Evolutionary conservation across 352 stramenopile species (phyloP), one percentile per base, ranked within the genome.

Genomic region (Pythium scleroteichum): DNA sequence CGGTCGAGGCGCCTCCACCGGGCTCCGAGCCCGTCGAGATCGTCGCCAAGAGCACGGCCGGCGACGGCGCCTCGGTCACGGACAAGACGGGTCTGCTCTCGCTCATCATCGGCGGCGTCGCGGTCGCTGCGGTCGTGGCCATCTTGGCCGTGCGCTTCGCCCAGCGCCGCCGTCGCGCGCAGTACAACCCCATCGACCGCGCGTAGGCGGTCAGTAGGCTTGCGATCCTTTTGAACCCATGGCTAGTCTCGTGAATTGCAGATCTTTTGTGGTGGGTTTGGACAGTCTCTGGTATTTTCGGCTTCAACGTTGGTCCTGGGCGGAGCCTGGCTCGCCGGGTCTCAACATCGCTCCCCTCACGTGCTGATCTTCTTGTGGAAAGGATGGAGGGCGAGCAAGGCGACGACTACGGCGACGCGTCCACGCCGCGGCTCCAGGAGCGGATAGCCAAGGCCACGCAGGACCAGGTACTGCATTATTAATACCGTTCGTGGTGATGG

Each of bases 111-210:
- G 67, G 33, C 14, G 70, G 55, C 24, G 62, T 65, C 2, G 59
- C 42, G 4, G 59, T 65, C 13, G 16, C 61, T 22, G 64, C 59
- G 7, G 59, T 48, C 19, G 41, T 59, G 26, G 38, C 59, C 44
- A 44, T 51, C 12, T 38, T 39, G 10, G 40, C 62, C 19, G 55
- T 63, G 38, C 68, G 60, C 53, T 68, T 66, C 58, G 42, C 44
- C n/a, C 58, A 68, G 54, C 68, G 64, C 40, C 51, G 54, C 29
- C 39, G 22, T n/a, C 56, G 66, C 48, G 71, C 71, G 24, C 52
- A 83, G 44, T 87, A 87, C 67, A 80, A 66, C 49, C 75, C 78
- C 0, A 87, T 87, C 62, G 51, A 55, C 10, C 51, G 67, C 29
- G 29, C 29, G 29, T 35, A 35, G 29, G 29, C 29, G 29, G 5